phyloP scores from a whole-genome alignment of 2,329 filamentous ascomycete genomes.

The Verticillium albo-atrum region DNA sequence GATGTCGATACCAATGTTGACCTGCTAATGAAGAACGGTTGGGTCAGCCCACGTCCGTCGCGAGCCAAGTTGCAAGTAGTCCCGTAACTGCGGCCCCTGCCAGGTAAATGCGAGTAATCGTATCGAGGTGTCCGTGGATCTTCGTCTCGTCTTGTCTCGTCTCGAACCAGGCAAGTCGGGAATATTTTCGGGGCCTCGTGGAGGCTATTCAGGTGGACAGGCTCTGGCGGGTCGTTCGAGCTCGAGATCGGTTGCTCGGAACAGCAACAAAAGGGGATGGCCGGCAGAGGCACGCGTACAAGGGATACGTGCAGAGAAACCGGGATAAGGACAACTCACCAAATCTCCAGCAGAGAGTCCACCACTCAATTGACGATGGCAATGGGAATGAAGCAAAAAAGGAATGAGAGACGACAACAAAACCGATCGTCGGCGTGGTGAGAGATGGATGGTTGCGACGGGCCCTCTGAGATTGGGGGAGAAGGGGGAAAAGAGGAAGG shows the following conservation, averaged over 20 bases:
- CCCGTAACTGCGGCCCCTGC: background rate
- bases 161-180: background rate
- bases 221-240: background rate
- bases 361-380: constrained; percentile 7
- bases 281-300: background rate
- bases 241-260: background rate
- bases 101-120: no score
- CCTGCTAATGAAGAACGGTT: background rate
- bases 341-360: background rate
- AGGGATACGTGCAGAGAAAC: background rate
- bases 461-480: constrained; percentile 10
- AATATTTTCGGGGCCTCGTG: background rate
- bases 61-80: background rate
- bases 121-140: background rate
- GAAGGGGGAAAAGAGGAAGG: constrained; percentile 13
- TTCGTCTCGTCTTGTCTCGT: background rate
- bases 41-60: background rate
- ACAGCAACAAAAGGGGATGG: background rate
- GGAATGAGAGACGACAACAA: constrained; percentile 11
- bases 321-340: background rate
- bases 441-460: constrained; percentile 14
- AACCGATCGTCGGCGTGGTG: constrained; percentile 1
- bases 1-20: background rate
- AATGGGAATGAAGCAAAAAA: constrained; percentile 11
- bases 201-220: background rate